Percentiles rank a stretch among this genome's conserved stretches.
phyloP scores from a whole-genome alignment of 2,329 filamentous ascomycete genomes.

The Fulvia fulva region DNA sequence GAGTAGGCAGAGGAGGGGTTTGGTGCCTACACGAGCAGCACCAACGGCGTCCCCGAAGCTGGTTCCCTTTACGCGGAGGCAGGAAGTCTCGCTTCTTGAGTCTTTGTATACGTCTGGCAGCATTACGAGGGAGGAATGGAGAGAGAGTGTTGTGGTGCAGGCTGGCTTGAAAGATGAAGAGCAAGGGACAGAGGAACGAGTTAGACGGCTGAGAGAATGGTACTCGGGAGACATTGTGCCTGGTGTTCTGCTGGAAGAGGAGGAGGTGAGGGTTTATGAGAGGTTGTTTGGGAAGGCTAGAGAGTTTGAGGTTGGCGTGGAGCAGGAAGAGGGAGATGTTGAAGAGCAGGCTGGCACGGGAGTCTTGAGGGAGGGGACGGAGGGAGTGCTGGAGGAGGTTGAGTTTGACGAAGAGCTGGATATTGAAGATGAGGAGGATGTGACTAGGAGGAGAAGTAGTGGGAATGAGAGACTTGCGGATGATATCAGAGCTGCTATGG shows the following conservation, averaged over 20 bases:
- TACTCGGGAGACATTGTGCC: slow-evolving; percentile 63
- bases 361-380: slow-evolving; percentile 49
- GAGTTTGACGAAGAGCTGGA: slow-evolving; percentile 41
- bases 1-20: too few species aligned
- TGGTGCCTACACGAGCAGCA: neutral
- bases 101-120: slow-evolving; percentile 15
- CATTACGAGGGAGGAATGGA: slow-evolving; percentile 20
- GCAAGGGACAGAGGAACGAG: slow-evolving; percentile 10
- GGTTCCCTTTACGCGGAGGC: slow-evolving; percentile 9
- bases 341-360: slow-evolving; percentile 35
- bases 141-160: slow-evolving; percentile 15
- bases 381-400: slow-evolving; percentile 56
- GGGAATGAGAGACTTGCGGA: slow-evolving; percentile 27
- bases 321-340: slow-evolving; percentile 36
- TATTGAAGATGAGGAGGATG: slow-evolving; percentile 10
- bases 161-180: slow-evolving; percentile 10
- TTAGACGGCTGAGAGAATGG: slow-evolving; percentile 16
- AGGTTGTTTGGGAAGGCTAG: slow-evolving; percentile 72
- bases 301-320: slow-evolving; percentile 37
- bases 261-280: slow-evolving; percentile 73
- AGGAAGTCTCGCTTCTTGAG: slow-evolving; percentile 18
- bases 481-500: slow-evolving; percentile 29
- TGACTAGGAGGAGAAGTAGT: slow-evolving; percentile 29
- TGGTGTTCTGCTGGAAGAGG: slow-evolving; percentile 61
- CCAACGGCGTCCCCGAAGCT: neutral